Base-by-base conservation (phyloP, 257 asterid genomes). In the Fraxinus excelsior region DNA sequence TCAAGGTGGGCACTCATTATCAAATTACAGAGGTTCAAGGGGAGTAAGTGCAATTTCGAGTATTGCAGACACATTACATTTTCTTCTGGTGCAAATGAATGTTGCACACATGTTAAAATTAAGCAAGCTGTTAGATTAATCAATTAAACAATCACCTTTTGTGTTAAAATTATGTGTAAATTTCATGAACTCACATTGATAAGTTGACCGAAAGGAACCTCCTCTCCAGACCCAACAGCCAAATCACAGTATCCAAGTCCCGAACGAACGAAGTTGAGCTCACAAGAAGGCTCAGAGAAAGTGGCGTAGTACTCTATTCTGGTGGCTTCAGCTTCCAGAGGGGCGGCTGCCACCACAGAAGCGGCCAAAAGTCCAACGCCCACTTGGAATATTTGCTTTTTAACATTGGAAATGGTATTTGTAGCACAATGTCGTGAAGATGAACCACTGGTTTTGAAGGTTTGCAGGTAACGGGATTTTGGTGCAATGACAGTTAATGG, bases 181-280 rank as follows among this genome's bases (percentile, higher is more conserved):
- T n/a, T 23, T 3, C 14, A 58, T 4, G 75, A 78, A 72, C 94
- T 78, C 66, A 94, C 96, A 81, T 94, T 89, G 70, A 92, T 90
- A 31, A 94, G 97, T 83, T 89, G 77, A 14, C 84, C 89, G 71
- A 82, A 86, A 31, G 97, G 98, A 76, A 94, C 97, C 78, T 83
- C 93, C 68, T 56, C 87, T 31, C 97, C 97, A 42, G 90, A 87
- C 8, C 98, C 98, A 74, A 92, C 86, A 44, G 78, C 80, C 49
- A 94, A 69, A 42, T 94, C 98, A 79, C 98, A 94, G 84, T 90
- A 94, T 23, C 98, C 98, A 29, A 94, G 98, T 4, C 97, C 96
- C 12, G 97, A 94, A 5, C 79, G 83, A 6, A 86, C 97, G 18
- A 86, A 92, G 49, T 69, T 92, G 83, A 94, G 84, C 88, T 92